Conservation (phyloP, 1,284 basidiomycete species). For the Cryptococcus neoformans region DNA sequence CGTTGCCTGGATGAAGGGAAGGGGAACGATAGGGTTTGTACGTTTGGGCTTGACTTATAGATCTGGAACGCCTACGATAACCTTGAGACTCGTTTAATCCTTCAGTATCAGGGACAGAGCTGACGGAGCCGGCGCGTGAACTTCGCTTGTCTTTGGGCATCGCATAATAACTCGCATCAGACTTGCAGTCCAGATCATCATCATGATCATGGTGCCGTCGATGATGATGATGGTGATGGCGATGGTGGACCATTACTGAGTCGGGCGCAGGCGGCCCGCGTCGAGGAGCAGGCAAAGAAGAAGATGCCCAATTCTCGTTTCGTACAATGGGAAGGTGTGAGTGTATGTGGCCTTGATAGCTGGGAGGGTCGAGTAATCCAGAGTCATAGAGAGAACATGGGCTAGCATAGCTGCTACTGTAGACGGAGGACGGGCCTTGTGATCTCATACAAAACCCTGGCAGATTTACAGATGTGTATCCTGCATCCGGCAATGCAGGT, state of each 20-base stretch:
- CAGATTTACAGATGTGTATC: conserved; percentile 27
- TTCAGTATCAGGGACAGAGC: conserved; percentile 5
- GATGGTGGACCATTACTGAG: too few species aligned
- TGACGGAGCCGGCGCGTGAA: conserved; percentile 11
- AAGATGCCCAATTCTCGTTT: conserved; percentile 13
- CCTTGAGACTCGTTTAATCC: conserved; percentile 1
- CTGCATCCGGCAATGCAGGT: conserved; percentile 31
- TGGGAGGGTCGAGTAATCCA: not conserved
- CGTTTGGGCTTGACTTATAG: conserved; percentile 3
- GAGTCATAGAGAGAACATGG: conserved; percentile 1
- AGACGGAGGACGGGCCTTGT: not conserved
- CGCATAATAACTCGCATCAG: conserved; percentile 18
- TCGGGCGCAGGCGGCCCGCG: too few species aligned
- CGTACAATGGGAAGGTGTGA: conserved; percentile 8
- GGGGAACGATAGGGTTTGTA: conserved; percentile 4
- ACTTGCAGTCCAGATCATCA: conserved; percentile 7
- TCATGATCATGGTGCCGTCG: conserved; percentile 7
- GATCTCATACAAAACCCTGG: conserved; percentile 10
- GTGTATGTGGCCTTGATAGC: conserved; percentile 8
- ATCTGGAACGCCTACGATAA: conserved; percentile 11
- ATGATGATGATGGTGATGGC: conserved; percentile 11
- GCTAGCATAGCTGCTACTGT: not conserved
- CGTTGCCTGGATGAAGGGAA: conserved; percentile 2
- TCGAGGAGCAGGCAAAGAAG: conserved; percentile 18
- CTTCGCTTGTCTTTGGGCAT: conserved; percentile 6